Base-by-base conservation (phyloP, 495 filamentous ascomycete species). In the Lentithecium fluviatile region DNA sequence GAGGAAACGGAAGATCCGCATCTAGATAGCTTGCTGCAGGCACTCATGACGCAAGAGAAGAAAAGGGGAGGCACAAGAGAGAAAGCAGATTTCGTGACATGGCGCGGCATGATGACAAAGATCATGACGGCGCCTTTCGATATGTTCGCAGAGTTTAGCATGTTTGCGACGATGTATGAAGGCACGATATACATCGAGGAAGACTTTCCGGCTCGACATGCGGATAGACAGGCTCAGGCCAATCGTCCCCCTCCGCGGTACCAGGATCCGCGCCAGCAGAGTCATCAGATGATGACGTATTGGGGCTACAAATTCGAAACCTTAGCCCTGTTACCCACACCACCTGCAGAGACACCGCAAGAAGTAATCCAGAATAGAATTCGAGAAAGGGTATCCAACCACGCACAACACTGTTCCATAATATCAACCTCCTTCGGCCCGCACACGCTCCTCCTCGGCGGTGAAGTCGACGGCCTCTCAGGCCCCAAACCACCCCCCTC, bases 61-160 rank as follows among this genome's bases (percentile, higher is more conserved):
- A 78, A 83, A 55, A 83, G 80, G 6, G 81, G 80, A 10, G 81
- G 83, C 67, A 84, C 77, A 68, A 85, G 29, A 32, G 29, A 85
- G 34, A 83, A 89, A 43, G 85, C 86, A 8, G 87, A 96, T 60
- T 70, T 99, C 45, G 81, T 97, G 46, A 97, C 93, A 0, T 99
- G 93, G 93, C 78, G 94, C 67, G 94, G 94, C 20, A 97, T 99
- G 90, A 90, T 99, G 88, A 97, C 94, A 56, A 99, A 97, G 90
- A 91, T 98, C 56, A 83, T 97, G 83, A 82, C 87, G 2, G 79
- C 86, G 1, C 90, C 91, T 6, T 97, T 86, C 72, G 88, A 93
- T 60, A 79, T 86, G 57, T 82, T 88, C 74, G 85, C 90, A 75
- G 88, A 87, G 32, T 97, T 95, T 64, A 90, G 96, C 70, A 96